phyloP scores from a whole-genome alignment of 805 yeast species.

The Cyberlindnera bimundalis region DNA sequence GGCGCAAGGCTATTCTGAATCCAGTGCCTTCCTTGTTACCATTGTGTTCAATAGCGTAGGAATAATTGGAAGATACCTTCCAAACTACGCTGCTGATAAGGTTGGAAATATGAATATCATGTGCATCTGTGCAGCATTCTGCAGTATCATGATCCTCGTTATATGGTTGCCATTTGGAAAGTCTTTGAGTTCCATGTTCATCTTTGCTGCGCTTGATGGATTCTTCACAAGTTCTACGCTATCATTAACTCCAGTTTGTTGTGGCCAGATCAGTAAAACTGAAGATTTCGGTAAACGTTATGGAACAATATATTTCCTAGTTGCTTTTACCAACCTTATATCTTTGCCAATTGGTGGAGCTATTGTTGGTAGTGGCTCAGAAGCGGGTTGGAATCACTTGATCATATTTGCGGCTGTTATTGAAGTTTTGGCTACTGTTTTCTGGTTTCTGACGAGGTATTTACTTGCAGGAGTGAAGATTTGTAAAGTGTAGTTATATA shows the following conservation, averaged over 20 bases:
- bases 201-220: slow-evolving; percentile 54
- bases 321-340: slow-evolving; percentile 45
- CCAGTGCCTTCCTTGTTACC: slow-evolving; percentile 41
- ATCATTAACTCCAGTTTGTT: slow-evolving; percentile 64
- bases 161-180: slow-evolving; percentile 70
- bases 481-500: neutral
- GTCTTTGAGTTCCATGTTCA: slow-evolving; percentile 39
- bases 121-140: slow-evolving; percentile 38
- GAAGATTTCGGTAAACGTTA: slow-evolving; percentile 64
- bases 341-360: slow-evolving; percentile 50
- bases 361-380: slow-evolving; percentile 36
- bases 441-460: slow-evolving; percentile 19
- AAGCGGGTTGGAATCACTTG: slow-evolving; percentile 37
- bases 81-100: slow-evolving; percentile 40
- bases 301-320: slow-evolving; percentile 56
- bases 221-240: slow-evolving; percentile 60
- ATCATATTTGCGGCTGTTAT: slow-evolving; percentile 34
- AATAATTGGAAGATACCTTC: slow-evolving; percentile 41
- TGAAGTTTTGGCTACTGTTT: slow-evolving; percentile 8
- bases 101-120: slow-evolving; percentile 36
- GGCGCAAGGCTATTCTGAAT: slow-evolving; percentile 38
- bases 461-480: slow-evolving; percentile 11
- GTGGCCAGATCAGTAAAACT: slow-evolving; percentile 62
- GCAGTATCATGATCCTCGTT: slow-evolving; percentile 45
- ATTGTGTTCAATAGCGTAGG: slow-evolving; percentile 41